These are phyloP conservation scores for Rhodomyrtus psidioides DNA, from an alignment of 441 rosid species.

Conservation along the genomic window DNA sequence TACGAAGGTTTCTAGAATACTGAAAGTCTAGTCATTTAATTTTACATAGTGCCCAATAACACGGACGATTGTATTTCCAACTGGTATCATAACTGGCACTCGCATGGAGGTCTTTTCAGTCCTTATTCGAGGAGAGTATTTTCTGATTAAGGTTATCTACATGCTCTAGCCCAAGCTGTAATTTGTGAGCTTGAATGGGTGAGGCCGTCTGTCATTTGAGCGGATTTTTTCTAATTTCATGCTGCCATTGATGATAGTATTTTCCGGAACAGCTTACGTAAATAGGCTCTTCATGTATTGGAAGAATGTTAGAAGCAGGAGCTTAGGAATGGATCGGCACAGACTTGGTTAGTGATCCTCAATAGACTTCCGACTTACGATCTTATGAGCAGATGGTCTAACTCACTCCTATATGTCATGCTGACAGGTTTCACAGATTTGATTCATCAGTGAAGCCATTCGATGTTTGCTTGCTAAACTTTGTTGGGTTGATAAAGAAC, in stretches of 20 bases:
- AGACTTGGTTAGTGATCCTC: neutral
- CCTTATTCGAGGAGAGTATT: neutral
- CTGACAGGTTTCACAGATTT: neutral
- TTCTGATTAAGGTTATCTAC: neutral
- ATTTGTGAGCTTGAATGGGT: neutral
- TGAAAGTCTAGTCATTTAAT: neutral
- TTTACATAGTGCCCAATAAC: neutral
- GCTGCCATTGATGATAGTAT: neutral
- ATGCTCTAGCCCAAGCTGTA: neutral
- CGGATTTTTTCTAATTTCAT: neutral
- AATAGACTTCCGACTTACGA: neutral
- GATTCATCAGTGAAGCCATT: neutral
- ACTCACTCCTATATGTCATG: neutral
- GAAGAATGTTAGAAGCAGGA: neutral
- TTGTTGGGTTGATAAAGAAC: neutral
- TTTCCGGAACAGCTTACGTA: neutral
- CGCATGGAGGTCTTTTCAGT: neutral
- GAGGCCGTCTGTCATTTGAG: neutral
- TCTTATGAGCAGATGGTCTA: neutral
- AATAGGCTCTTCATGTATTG: neutral
- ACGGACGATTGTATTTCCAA: neutral
- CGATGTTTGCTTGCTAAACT: neutral
- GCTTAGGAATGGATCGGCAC: neutral
- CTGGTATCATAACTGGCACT: neutral
- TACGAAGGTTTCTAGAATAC: neutral